Percentiles rank a stretch among this genome's conserved stretches.
Conservation (phyloP, 1,284 basidiomycete species). For the Baeospora myosura region DNA sequence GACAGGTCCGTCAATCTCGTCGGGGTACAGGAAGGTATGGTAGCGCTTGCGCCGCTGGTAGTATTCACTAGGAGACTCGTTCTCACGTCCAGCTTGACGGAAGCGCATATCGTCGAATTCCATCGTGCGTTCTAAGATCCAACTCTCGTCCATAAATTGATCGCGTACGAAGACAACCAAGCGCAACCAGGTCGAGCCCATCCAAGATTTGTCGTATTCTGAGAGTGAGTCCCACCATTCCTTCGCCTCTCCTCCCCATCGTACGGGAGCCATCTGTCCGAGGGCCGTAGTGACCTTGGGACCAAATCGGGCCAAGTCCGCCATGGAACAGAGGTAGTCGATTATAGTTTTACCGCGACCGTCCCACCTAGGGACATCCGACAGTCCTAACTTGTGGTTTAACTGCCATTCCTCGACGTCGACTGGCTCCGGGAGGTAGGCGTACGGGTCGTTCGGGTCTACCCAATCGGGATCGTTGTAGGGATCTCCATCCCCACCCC, state of each 20-base stretch:
- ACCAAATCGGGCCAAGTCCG: not conserved
- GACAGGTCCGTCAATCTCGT: slow-evolving; percentile 1
- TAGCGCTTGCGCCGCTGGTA: slow-evolving; percentile 2
- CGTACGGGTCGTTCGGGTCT: not conserved
- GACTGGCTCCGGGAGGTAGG: not conserved
- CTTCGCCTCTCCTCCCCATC: not conserved
- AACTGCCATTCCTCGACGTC: not conserved
- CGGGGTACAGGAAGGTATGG: slow-evolving; percentile 5
- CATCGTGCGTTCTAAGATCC: not conserved
- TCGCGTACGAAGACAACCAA: not conserved
- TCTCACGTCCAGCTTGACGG: not conserved
- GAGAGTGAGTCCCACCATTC: not conserved
- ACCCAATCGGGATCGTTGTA: not conserved
- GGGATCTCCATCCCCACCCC: not conserved
- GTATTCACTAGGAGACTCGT: slow-evolving; percentile 8
- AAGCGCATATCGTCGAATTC: slow-evolving; percentile 3
- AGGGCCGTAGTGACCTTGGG: not conserved
- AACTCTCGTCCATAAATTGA: not conserved
- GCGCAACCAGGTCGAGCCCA: no score
- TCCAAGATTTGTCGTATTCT: not conserved
- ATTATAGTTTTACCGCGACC: not conserved
- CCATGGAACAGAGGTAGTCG: not conserved
- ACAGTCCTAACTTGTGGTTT: not conserved
- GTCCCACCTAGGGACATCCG: not conserved
- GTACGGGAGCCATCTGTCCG: not conserved